A percentile compares a stretch with the other conserved stretches of the same genome.
Evolutionary conservation across 352 stramenopile genomes (phyloP).

Genomic region (Globisporangium perplexum): DNA sequence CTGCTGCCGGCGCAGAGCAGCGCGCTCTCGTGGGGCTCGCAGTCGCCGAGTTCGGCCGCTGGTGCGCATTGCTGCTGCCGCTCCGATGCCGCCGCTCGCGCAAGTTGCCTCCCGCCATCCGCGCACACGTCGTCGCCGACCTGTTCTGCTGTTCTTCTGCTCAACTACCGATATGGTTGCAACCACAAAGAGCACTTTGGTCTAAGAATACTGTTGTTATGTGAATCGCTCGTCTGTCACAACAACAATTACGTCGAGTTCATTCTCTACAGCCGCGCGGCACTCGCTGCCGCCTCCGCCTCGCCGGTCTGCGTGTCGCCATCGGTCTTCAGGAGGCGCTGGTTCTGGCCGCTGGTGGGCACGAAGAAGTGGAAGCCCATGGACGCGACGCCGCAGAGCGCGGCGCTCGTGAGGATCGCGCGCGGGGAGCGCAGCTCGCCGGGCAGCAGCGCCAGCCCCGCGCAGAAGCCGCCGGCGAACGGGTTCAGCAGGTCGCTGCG

Average conservation of each 20-base stretch:
- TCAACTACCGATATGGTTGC: no score
- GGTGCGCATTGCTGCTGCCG: conserved; percentile 45
- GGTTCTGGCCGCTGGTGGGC: conserved; percentile 26
- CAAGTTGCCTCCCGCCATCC: conserved; percentile 12
- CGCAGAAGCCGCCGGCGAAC: conserved; percentile 60
- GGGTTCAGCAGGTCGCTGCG: conserved; percentile 58
- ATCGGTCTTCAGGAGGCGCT: conserved; percentile 1
- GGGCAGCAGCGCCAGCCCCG: conserved; percentile 42
- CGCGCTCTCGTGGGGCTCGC: not conserved
- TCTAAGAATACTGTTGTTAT: no score
- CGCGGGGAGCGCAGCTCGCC: conserved; percentile 39
- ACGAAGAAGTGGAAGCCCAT: conserved; percentile 62
- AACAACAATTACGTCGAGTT: no score
- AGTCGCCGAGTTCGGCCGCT: conserved; percentile 3
- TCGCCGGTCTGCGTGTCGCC: not conserved
- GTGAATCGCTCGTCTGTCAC: no score
- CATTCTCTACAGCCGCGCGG: not conserved
- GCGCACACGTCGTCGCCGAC: not conserved
- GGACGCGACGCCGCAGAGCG: conserved; percentile 43
- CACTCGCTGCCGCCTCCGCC: not conserved
- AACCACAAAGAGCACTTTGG: no score
- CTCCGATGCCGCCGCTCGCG: conserved; percentile 44
- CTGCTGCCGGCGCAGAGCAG: not conserved
- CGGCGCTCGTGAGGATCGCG: conserved; percentile 30
- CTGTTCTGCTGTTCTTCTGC: not conserved